Evolutionary conservation across 371 early-diverging fungal genomes (phyloP).

Genomic region (Lichtheimia hyalospora): DNA sequence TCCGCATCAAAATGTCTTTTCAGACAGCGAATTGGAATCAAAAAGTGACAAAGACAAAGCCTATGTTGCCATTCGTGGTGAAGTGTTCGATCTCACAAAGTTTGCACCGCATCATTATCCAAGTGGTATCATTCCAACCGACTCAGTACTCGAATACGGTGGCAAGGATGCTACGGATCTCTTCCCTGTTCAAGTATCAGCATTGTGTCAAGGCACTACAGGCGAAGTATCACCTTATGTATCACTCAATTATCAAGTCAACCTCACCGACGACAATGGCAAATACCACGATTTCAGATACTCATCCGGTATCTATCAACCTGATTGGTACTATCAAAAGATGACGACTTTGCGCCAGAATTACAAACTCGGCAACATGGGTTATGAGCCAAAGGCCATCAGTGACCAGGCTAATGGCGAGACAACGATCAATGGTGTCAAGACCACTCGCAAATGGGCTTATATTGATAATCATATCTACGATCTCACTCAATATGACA

Average conservation of each 20-base stretch:
- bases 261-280: slow-evolving; percentile 42
- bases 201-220: slow-evolving; percentile 36
- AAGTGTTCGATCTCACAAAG: slow-evolving; percentile 66
- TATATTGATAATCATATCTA: slow-evolving; percentile 60
- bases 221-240: slow-evolving; percentile 32
- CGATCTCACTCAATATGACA: slow-evolving; percentile 61
- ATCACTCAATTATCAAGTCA: slow-evolving; percentile 36
- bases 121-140: slow-evolving; percentile 45
- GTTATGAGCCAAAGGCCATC: slow-evolving; percentile 33
- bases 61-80: slow-evolving; percentile 71
- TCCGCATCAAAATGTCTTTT: slow-evolving; percentile 76
- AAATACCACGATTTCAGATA: slow-evolving; percentile 49
- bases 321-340: slow-evolving; percentile 51
- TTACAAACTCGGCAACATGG: slow-evolving; percentile 46
- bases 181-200: slow-evolving; percentile 79
- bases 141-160: slow-evolving; percentile 59
- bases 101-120: slow-evolving; percentile 64
- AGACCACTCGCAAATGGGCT: slow-evolving; percentile 50
- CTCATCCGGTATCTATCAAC: slow-evolving; percentile 31
- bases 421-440: slow-evolving; percentile 28
- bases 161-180: slow-evolving; percentile 65
- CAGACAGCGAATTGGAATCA: slow-evolving; percentile 54
- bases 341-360: slow-evolving; percentile 39
- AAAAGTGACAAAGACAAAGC: slow-evolving; percentile 41
- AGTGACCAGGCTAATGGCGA: slow-evolving; percentile 29